Conservation (phyloP, 257 asterid species). For the Prunella vulgaris region DNA sequence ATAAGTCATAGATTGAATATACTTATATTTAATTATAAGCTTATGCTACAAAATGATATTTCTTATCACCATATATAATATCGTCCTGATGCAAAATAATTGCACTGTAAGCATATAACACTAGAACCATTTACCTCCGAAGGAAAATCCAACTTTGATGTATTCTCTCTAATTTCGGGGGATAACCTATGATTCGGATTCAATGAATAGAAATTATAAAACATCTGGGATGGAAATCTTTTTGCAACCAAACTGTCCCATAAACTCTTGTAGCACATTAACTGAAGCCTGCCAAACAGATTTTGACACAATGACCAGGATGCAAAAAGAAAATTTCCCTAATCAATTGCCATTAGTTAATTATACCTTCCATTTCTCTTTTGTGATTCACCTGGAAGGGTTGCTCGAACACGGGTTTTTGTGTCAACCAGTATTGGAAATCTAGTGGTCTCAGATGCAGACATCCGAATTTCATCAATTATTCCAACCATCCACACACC, state of each 20-base stretch:
- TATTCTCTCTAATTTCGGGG: constrained; percentile 47
- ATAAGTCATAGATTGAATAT: not conserved
- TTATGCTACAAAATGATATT: not conserved
- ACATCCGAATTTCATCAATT: constrained; percentile 83
- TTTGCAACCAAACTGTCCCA: constrained; percentile 78
- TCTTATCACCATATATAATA: not conserved
- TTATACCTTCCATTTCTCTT: constrained; percentile 83
- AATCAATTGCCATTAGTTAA: constrained; percentile 8
- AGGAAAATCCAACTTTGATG: constrained; percentile 63
- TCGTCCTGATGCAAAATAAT: not conserved
- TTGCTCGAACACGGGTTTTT: constrained; percentile 72
- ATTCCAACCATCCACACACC: constrained; percentile 92
- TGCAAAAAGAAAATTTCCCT: not conserved
- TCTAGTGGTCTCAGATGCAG: constrained; percentile 41
- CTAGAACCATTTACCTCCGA: constrained; percentile 48
- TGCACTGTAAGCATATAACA: not conserved
- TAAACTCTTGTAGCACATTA: constrained; percentile 87
- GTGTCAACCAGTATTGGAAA: constrained; percentile 67
- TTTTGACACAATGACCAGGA: constrained; percentile 16
- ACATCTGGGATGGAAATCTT: constrained; percentile 51
- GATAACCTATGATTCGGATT: constrained; percentile 58
- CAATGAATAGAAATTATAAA: constrained; percentile 72
- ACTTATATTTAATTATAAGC: not conserved
- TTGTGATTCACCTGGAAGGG: constrained; percentile 75
- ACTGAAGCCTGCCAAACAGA: constrained; percentile 65